These are phyloP conservation scores for Eucalyptus tenuipes DNA, from an alignment of 345 rosid species.

Conservation along the genomic window DNA sequence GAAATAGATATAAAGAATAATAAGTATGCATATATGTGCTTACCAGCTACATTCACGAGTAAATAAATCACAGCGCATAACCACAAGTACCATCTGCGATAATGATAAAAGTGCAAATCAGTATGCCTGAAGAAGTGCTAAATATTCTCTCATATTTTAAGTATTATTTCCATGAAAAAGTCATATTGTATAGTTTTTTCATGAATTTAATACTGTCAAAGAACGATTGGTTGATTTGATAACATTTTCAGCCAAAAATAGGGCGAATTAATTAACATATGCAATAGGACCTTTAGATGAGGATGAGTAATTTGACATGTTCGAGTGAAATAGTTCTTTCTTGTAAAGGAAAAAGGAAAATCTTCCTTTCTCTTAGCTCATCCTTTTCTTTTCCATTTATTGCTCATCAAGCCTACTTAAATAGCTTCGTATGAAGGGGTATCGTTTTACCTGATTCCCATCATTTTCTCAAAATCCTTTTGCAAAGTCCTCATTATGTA, in stretches of 20 bases:
- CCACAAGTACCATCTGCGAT: constrained; percentile 91
- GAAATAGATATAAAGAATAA: neutral
- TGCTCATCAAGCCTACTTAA: neutral
- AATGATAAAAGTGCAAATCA: neutral
- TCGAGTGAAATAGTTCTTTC: constrained; percentile 12
- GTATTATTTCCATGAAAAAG: neutral
- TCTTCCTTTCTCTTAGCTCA: neutral
- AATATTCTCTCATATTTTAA: neutral
- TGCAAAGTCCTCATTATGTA: constrained; percentile 76
- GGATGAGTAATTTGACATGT: neutral
- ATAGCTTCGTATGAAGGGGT: neutral
- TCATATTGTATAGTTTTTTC: neutral
- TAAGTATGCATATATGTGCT: neutral
- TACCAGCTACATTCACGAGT: constrained; percentile 48
- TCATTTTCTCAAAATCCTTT: constrained; percentile 83
- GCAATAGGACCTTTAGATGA: neutral
- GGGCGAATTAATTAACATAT: neutral
- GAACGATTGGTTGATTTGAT: neutral
- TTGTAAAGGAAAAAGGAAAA: neutral
- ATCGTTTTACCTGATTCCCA: constrained; percentile 61
- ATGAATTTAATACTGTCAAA: neutral
- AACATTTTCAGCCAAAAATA: neutral
- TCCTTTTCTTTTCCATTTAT: neutral
- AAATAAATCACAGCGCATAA: constrained; percentile 57
- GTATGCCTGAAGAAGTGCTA: neutral